Evolutionary conservation across 208 protist species (phyloP), one percentile per base, ranked within the genome.

Genomic region (Porcisia hertigi): DNA sequence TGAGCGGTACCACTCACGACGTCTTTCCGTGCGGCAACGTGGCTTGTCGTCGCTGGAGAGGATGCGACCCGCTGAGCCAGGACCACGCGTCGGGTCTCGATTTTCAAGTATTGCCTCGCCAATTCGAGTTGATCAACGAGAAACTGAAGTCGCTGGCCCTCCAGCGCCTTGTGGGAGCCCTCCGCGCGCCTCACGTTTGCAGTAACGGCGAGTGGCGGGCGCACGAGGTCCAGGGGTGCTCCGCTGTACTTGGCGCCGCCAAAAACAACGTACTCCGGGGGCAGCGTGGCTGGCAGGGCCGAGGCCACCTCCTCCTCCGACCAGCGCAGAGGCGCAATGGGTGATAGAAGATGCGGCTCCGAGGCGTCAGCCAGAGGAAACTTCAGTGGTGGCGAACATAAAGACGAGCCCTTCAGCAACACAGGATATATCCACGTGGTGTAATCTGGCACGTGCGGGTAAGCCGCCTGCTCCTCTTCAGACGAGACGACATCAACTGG

Each of bases 181-280:
- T 14, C 8, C 34, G 71, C 74, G 20, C 47, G 63, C 77, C 18
- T 53, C 60, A 41, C 54, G 23, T 16, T 41, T 47, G 39, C 57
- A 9, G n/a, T 14, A 16, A 59, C 64, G 36, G 62, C 30, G 55
- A 67, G 70, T 8, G 67, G 67, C 18, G 78, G 74, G 18, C 76
- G 77, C 23, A 74, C 49, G 12, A 77, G 78, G 39, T 78, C 80
- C 43, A 70, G 52, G 11, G 71, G 59, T 11, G 67, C 67, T 16
- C 76, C 84, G 70, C 84, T 86, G 82, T 96, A 96, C 73, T 85
- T 83, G 30, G 90, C 92, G 3, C 92, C 92, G 47, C 92, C 92
- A 83, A 96, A 96, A 16, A 96, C 81, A 25, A 96, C 73, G 73
- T 88, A 93, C 47, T 84, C 83, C 3, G 90, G 92, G 0, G 80